Evolutionary conservation across 352 stramenopile genomes (phyloP).

Genomic region (Phytophthora cryptogea): DNA sequence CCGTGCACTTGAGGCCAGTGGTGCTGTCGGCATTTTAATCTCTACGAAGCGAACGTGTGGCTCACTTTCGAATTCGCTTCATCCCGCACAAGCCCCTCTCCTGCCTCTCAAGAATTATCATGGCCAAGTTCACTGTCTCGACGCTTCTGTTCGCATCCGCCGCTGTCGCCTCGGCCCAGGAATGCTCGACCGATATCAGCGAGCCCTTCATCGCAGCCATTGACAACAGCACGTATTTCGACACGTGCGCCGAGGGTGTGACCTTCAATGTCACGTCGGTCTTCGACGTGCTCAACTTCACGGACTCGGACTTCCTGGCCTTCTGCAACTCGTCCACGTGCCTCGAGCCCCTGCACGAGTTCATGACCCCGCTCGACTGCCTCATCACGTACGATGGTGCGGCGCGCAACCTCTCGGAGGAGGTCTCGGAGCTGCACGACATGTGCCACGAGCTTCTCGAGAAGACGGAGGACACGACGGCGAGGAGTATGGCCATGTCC

Average conservation of each 20-base stretch:
- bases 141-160: slow-evolving; percentile 32
- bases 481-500: slow-evolving; percentile 10
- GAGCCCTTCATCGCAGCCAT: slow-evolving; percentile 41
- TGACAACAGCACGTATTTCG: slow-evolving; percentile 56
- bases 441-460: slow-evolving; percentile 50
- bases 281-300: slow-evolving; percentile 57
- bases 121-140: slow-evolving; percentile 27
- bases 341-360: slow-evolving; percentile 58
- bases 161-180: slow-evolving; percentile 19
- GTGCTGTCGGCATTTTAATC: background rate
- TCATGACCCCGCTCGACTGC: slow-evolving; percentile 49
- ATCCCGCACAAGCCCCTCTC: slow-evolving; percentile 15
- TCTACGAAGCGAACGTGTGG: background rate
- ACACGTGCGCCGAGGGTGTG: slow-evolving; percentile 51
- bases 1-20: background rate
- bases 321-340: slow-evolving; percentile 65
- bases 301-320: slow-evolving; percentile 42
- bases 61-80: slow-evolving; percentile 22
- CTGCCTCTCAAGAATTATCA: background rate
- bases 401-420: slow-evolving; percentile 41
- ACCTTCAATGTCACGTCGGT: slow-evolving; percentile 54
- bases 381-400: slow-evolving; percentile 50
- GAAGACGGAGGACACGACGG: slow-evolving; percentile 1
- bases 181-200: slow-evolving; percentile 45
- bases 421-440: slow-evolving; percentile 50